Evolutionary conservation across 2,329 filamentous ascomycete species (phyloP).

Genomic region (Sclerotinia subarctica): DNA sequence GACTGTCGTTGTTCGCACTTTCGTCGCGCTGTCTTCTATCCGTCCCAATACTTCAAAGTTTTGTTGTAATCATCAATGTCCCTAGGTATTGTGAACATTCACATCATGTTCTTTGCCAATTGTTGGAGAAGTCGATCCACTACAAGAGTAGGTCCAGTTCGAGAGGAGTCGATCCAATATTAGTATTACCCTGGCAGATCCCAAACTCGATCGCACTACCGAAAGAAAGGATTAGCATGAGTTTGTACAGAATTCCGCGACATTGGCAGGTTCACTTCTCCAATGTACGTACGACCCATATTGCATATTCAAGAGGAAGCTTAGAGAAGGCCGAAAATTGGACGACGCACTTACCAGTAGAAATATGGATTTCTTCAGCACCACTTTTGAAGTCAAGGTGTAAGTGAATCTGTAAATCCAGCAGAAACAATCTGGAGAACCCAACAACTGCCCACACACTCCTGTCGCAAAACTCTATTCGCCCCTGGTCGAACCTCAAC

Average conservation of each 20-base stretch:
- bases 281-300: not conserved
- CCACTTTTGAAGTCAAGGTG: not conserved
- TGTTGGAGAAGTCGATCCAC: slow-evolving; percentile 17
- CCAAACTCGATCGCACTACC: slow-evolving; percentile 23
- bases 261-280: slow-evolving; percentile 1
- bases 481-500: not conserved
- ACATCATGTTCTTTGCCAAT: slow-evolving; percentile 34
- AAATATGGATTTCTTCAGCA: slow-evolving; percentile 3
- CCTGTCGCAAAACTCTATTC: slow-evolving; percentile 3
- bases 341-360: slow-evolving; percentile 5
- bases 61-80: slow-evolving; percentile 33
- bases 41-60: slow-evolving; percentile 26
- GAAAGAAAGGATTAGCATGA: slow-evolving; percentile 29
- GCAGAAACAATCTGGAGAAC: slow-evolving; percentile 9
- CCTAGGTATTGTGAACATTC: slow-evolving; percentile 28
- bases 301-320: not conserved
- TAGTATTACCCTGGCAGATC: slow-evolving; percentile 11
- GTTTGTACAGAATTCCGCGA: slow-evolving; percentile 10
- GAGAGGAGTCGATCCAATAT: slow-evolving; percentile 2
- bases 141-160: not conserved
- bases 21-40: slow-evolving; percentile 12
- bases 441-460: slow-evolving; percentile 15
- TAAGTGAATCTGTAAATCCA: not conserved
- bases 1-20: slow-evolving; percentile 23
- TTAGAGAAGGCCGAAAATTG: not conserved